A percentile compares a stretch with the other conserved stretches of the same genome.
Evolutionary conservation across 371 early-diverging fungal species (phyloP).

Genomic region (Lichtheimia ornata): DNA sequence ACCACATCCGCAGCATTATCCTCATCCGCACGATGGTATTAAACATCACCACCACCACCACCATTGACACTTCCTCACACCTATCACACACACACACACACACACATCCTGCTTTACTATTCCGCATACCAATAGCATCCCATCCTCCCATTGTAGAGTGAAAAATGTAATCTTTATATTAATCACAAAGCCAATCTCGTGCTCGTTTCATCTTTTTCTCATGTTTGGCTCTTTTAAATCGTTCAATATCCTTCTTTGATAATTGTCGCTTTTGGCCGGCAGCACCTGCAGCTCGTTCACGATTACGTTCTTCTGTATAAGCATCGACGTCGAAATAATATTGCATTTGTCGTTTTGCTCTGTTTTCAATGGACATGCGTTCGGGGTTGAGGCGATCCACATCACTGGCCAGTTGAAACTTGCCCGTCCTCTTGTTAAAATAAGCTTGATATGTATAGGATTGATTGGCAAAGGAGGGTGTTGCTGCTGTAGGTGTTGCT

Average conservation of each 20-base stretch:
- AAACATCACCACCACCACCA: not conserved
- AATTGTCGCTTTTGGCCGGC: slow-evolving; percentile 18
- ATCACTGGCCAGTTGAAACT: slow-evolving; percentile 47
- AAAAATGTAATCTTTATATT: slow-evolving; percentile 2
- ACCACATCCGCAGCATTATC: slow-evolving; percentile 19
- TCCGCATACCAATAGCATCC: not conserved
- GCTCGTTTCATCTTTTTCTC: slow-evolving; percentile 47
- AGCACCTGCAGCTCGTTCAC: slow-evolving; percentile 12
- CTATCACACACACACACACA: too few relatives aligned
- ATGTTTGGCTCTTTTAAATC: slow-evolving; percentile 41
- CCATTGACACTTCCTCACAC: too few relatives aligned
- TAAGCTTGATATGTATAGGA: slow-evolving; percentile 45
- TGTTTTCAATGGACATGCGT: slow-evolving; percentile 32
- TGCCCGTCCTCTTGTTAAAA: slow-evolving; percentile 55
- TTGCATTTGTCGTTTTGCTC: slow-evolving; percentile 49
- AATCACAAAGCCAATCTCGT: slow-evolving; percentile 42
- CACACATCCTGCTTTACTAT: not conserved
- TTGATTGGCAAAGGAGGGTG: not conserved
- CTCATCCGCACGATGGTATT: slow-evolving; percentile 48
- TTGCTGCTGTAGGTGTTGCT: slow-evolving; percentile 19
- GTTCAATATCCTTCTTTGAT: slow-evolving; percentile 40
- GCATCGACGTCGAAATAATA: slow-evolving; percentile 52
- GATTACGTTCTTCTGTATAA: slow-evolving; percentile 41
- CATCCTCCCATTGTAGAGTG: too few relatives aligned
- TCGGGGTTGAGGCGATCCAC: slow-evolving; percentile 41